Conservation (phyloP, 768 basidiomycete genomes). For the Boletus edulis region DNA sequence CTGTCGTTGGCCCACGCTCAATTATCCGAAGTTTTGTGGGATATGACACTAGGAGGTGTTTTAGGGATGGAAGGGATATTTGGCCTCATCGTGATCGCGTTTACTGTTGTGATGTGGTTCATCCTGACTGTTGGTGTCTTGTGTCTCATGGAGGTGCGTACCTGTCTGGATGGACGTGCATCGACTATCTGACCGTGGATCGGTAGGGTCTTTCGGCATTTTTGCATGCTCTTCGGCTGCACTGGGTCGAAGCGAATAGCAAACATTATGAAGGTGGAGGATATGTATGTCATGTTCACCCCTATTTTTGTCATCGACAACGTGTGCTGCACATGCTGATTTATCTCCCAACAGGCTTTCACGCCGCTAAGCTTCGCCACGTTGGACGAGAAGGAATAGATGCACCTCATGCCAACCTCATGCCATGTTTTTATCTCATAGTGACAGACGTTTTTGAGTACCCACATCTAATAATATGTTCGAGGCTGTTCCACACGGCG, state of each 20-base stretch:
- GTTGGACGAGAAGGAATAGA: constrained; percentile 37
- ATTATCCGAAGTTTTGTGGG: constrained; percentile 90
- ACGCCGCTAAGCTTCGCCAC: constrained; percentile 47
- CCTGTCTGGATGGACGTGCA: constrained; percentile 17
- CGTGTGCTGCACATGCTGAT: constrained; percentile 29
- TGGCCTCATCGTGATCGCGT: constrained; percentile 50
- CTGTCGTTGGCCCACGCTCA: constrained; percentile 97
- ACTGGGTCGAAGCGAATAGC: constrained; percentile 98
- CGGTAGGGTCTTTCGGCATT: constrained; percentile 88
- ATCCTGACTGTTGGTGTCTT: constrained; percentile 69
- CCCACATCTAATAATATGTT: not conserved
- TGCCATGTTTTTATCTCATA: constrained; percentile 15
- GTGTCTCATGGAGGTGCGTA: constrained; percentile 91
- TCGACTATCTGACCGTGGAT: constrained; percentile 6
- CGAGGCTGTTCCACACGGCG: constrained; percentile 15
- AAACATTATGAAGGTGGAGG: constrained; percentile 92
- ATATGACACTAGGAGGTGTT: constrained; percentile 72
- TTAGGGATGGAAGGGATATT: constrained; percentile 64
- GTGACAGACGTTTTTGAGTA: constrained; percentile 14
- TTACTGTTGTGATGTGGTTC: constrained; percentile 76
- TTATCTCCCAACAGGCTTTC: constrained; percentile 40
- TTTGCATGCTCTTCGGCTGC: constrained; percentile 91
- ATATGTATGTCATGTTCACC: constrained; percentile 57
- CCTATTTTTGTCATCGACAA: constrained; percentile 15
- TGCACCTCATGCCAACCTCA: constrained; percentile 3